phyloP scores from a whole-genome alignment of 2,329 filamentous ascomycete species.

The Penicillium sp. region DNA sequence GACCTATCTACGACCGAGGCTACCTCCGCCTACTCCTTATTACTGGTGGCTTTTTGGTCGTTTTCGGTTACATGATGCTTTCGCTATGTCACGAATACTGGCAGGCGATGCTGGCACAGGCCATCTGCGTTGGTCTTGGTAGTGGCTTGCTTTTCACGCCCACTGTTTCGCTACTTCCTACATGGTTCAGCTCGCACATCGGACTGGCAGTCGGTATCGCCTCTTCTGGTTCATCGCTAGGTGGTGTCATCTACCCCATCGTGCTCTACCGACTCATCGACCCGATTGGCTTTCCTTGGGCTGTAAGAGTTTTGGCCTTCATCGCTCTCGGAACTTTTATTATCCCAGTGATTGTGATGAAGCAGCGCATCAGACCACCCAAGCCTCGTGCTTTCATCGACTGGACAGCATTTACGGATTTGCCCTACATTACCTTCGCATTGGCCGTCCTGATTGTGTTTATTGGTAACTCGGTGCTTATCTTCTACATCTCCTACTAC shows the following conservation, averaged over 20 bases:
- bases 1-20: constrained; percentile 48
- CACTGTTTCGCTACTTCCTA: constrained; percentile 60
- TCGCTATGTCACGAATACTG: constrained; percentile 24
- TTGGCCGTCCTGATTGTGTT: constrained; percentile 57
- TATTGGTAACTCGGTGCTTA: constrained; percentile 52
- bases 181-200: constrained; percentile 59
- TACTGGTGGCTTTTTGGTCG: constrained; percentile 39
- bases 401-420: constrained; percentile 43
- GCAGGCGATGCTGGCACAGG: constrained; percentile 50
- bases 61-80: constrained; percentile 18
- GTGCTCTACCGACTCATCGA: constrained; percentile 41
- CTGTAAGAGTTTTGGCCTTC: constrained; percentile 61
- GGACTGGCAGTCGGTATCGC: constrained; percentile 59
- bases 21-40: constrained; percentile 41
- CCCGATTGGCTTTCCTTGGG: constrained; percentile 54
- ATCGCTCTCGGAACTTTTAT: constrained; percentile 49
- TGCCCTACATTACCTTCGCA: constrained; percentile 42
- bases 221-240: constrained; percentile 56
- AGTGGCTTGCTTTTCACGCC: constrained; percentile 63
- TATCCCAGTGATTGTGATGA: constrained; percentile 41
- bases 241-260: constrained; percentile 55
- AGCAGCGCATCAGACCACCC: constrained; percentile 32
- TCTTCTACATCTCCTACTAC: constrained; percentile 43
- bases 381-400: constrained; percentile 40
- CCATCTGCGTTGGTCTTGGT: constrained; percentile 50